phyloP scores from a whole-genome alignment of 805 yeast genomes.

The Starmerella tilneyi region DNA sequence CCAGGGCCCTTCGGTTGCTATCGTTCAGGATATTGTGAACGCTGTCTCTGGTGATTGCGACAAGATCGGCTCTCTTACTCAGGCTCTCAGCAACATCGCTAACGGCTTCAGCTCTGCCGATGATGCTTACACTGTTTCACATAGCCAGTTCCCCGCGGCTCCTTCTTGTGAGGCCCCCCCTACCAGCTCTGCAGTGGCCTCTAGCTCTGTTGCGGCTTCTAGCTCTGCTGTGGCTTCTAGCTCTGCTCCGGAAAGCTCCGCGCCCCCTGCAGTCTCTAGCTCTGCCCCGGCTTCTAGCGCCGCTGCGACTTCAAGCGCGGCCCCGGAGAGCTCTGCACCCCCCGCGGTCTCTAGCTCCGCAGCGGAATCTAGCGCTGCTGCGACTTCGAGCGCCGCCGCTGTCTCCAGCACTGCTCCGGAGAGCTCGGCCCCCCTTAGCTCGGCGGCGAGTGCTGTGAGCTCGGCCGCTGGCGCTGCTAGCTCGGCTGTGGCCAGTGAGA shows the following conservation, averaged over 20 bases:
- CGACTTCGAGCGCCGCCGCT: conserved; percentile 3
- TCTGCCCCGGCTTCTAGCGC: not conserved
- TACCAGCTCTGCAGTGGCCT: not conserved
- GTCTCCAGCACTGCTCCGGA: conserved; percentile 1
- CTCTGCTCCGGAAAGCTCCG: not conserved
- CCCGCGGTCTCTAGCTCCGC: not conserved
- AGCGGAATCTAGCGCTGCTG: not conserved
- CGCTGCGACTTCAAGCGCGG: not conserved
- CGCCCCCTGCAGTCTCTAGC: not conserved
- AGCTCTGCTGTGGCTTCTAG: not conserved
- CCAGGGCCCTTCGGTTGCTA: conserved; percentile 19
- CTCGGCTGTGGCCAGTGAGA: conserved; percentile 1
- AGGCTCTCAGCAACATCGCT: conserved; percentile 5
- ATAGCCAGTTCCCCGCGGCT: conserved; percentile 10
- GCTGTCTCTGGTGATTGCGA: conserved; percentile 10
- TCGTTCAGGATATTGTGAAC: conserved; percentile 18
- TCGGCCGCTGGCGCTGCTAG: conserved; percentile 11
- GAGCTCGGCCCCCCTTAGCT: not conserved
- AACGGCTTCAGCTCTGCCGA: conserved; percentile 3
- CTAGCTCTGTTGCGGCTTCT: not conserved
- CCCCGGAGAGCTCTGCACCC: not conserved
- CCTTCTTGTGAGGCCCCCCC: conserved; percentile 7
- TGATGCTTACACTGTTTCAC: conserved; percentile 9
- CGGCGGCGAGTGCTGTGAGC: conserved; percentile 3
- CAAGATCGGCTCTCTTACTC: conserved; percentile 2